Base-by-base conservation (phyloP, 2,329 filamentous ascomycete species). In the Nemania abortiva region DNA sequence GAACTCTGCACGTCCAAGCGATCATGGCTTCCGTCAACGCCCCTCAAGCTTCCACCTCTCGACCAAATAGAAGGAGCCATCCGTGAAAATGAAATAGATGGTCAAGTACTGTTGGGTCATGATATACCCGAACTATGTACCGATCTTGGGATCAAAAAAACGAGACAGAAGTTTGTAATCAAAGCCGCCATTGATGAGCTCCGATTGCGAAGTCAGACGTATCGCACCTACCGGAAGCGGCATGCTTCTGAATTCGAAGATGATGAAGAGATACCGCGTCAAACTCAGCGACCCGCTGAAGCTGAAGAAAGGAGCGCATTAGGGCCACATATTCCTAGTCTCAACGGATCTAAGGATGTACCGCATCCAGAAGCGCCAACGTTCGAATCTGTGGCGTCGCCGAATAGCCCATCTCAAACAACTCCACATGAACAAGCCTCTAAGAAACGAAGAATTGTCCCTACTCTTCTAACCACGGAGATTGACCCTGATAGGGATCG, bases 11-110 rank as follows among this genome's bases (percentile, higher is more conserved):
- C 86, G 24, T 75, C 82, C 1, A 76, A 83, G 3, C 82, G 83
- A 56, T 84, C 87, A 10, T 88, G 86, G 86, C 73, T 72, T 49
- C 76, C 77, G 63, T 79, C 49, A 71, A 76, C 76, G 29, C 70
- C 71, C 20, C 71, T 75, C 18, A 79, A 79, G 65, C 80, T 89
- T 7, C 88, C 89, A 4, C 83, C 92, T 59, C 80, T 85, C 0
- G 74, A 75, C 0, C 58, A 77, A 0, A 83, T 97, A 2, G 87
- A 89, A 66, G 76, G 77, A 22, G 82, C 81, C 4, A 79, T 97
- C 5, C 82, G 85, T 6, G 85, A 90, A 0, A 85, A 93, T 63
- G 84, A 90, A 7, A 83, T 95, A 5, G 88, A 90, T 63, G 93
- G 93, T 1, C 83, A 88, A 53, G 84, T 86, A 0, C 83, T 95